Evolutionary conservation across 208 protist species (phyloP), one percentile per base, ranked within the genome.

Genomic region (Crithidia sp.): DNA sequence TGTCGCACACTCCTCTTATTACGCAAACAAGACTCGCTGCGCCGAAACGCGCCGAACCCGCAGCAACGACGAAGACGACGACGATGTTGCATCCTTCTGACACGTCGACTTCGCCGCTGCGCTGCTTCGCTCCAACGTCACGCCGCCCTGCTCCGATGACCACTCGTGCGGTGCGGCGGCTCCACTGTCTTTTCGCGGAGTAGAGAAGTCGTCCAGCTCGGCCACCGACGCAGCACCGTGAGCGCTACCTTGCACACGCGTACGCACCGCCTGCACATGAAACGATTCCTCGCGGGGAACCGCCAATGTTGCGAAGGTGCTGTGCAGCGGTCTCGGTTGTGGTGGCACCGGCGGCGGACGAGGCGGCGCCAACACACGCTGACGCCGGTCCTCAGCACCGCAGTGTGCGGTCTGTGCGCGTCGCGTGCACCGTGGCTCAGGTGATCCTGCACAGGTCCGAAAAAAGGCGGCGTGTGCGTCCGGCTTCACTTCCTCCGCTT

Each of bases 391-490:
- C 28, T 28, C 28, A 28, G 28, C 28, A 28, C 28, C 28, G 28
- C 28, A 28, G 28, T 28, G n/a, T 49, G 52, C 7, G 9, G 40
- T 16, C 39, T 49, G 45, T 7, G 9, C 45, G 45, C 45, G 7
- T 7, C 45, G 45, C 2, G 7, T 13, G 12, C 7, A 49, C 13
- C 4, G 14, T 41, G 6, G 39, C 5, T 63, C 36, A 41, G 4
- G 59, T 41, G 39, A 9, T 6, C 41, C n/a, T 12, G 41, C 14
- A 17, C 36, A n/a, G 43, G 37, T 10, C 0, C 67, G 44, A 13
- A 73, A 73, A 50, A 73, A 73, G 4, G 57, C 7, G 0, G 67
- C 67, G 47, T 73, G 67, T 28, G 58, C 47, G 19, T 45, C 37
- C 3, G 56, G 44, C 57, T 41, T 56, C 2, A 55, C 41, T 44